A percentile compares a stretch with the other conserved stretches of the same genome.
Evolutionary conservation across 2,329 filamentous ascomycete species (phyloP).

Genomic region (Alternaria conjuncta): DNA sequence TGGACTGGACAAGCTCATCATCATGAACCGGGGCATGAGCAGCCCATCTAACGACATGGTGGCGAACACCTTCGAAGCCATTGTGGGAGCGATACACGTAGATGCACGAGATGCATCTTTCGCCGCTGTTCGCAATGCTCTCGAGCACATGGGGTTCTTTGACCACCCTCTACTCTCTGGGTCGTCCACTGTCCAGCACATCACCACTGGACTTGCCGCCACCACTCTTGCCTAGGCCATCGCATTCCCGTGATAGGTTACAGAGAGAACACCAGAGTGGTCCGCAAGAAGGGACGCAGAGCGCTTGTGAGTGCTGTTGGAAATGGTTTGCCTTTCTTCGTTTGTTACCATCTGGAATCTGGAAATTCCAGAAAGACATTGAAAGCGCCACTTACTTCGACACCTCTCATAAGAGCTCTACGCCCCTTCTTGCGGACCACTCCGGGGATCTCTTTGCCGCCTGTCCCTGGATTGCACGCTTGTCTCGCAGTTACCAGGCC

Average conservation of each 20-base stretch:
- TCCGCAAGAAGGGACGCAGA: not conserved
- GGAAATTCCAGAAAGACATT: not conserved
- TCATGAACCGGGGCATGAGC: not conserved
- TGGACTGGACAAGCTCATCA: not conserved
- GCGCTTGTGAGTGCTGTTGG: not conserved
- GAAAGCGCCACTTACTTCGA: not conserved
- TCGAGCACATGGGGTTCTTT: conserved; percentile 9
- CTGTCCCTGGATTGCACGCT: not conserved
- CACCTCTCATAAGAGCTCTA: not conserved
- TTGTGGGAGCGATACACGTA: not conserved
- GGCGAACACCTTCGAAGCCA: conserved; percentile 1
- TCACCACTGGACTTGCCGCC: not conserved
- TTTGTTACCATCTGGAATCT: not conserved
- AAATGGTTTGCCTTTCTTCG: not conserved
- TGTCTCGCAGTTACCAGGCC: not conserved
- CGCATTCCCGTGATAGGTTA: not conserved
- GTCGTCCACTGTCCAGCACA: not conserved
- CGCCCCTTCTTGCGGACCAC: not conserved
- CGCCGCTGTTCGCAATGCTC: not conserved
- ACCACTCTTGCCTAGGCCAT: not conserved
- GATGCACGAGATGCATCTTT: not conserved
- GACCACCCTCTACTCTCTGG: not conserved
- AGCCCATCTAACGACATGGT: not conserved
- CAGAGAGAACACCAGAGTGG: not conserved
- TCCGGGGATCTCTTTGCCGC: not conserved